Conservation (phyloP, 306 rosid genomes). For the Trifolium repens region DNA sequence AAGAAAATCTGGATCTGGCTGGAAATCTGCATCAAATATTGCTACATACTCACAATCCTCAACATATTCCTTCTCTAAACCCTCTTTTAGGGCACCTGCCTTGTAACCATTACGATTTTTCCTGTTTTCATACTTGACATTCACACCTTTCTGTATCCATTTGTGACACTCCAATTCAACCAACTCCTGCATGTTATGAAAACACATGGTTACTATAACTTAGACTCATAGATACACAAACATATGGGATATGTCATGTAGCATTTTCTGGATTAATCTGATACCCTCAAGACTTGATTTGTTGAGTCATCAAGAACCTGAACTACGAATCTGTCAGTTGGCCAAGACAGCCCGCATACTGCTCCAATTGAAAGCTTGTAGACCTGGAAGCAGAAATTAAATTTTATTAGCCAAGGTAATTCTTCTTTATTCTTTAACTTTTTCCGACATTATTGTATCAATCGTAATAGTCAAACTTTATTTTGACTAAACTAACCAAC, state of each 20-base stretch:
- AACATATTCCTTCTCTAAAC: slow-evolving; percentile 56
- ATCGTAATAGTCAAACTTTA: slow-evolving; percentile 21
- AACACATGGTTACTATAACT: slow-evolving; percentile 28
- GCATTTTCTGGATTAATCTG: slow-evolving; percentile 20
- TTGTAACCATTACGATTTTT: slow-evolving; percentile 63
- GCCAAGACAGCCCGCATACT: slow-evolving; percentile 63
- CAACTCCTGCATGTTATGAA: slow-evolving; percentile 53
- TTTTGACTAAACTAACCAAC: slow-evolving; percentile 29
- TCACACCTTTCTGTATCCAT: slow-evolving; percentile 59
- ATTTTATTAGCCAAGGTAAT: slow-evolving; percentile 32
- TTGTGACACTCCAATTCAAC: slow-evolving; percentile 54
- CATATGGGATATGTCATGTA: slow-evolving; percentile 20
- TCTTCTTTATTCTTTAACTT: slow-evolving; percentile 19
- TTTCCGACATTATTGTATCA: slow-evolving; percentile 7
- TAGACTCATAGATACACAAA: not conserved
- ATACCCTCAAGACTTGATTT: slow-evolving; percentile 58
- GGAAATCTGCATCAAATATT: slow-evolving; percentile 69
- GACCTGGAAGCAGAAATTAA: slow-evolving; percentile 50
- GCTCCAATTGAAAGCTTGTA: slow-evolving; percentile 70
- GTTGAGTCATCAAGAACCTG: slow-evolving; percentile 72
- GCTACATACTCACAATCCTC: slow-evolving; percentile 59
- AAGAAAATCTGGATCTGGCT: slow-evolving; percentile 62
- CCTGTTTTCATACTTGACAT: slow-evolving; percentile 62
- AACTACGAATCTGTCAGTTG: slow-evolving; percentile 55
- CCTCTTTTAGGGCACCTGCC: slow-evolving; percentile 67